These are phyloP conservation scores for Groenewaldozyma auringiensis DNA, from an alignment of 1,139 yeast genomes.

Conservation along the genomic window DNA sequence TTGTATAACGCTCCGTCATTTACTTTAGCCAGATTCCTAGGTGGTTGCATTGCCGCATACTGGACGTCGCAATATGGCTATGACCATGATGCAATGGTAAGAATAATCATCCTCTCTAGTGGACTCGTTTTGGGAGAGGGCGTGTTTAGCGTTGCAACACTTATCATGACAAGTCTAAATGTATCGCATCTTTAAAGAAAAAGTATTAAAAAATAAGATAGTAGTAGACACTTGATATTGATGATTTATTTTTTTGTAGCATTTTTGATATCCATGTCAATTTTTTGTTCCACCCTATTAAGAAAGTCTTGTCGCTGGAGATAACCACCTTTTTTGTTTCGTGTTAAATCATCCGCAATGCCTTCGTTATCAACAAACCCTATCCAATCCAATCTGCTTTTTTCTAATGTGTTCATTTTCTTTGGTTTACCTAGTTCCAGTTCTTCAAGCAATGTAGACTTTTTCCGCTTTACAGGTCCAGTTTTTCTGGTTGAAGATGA, in stretches of 20 bases:
- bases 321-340: constrained; percentile 73
- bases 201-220: not conserved
- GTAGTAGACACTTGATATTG: not conserved
- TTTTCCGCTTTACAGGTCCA: constrained; percentile 41
- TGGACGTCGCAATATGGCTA: constrained; percentile 22
- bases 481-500: constrained; percentile 34
- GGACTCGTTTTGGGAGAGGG: constrained; percentile 96
- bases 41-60: constrained; percentile 60
- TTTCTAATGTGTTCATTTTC: constrained; percentile 84
- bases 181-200: constrained; percentile 39
- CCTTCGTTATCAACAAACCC: constrained; percentile 84
- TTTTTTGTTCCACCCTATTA: constrained; percentile 60
- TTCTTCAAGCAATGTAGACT: constrained; percentile 72
- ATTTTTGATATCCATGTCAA: constrained; percentile 55
- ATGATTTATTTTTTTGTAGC: constrained; percentile 37
- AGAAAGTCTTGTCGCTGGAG: constrained; percentile 88
- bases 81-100: constrained; percentile 44
- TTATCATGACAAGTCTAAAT: constrained; percentile 62
- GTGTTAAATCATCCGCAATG: constrained; percentile 70
- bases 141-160: constrained; percentile 68
- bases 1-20: constrained; percentile 90
- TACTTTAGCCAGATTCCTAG: constrained; percentile 85
- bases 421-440: constrained; percentile 48
- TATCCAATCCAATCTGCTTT: constrained; percentile 92
- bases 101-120: constrained; percentile 78